Evolutionary conservation across 306 rosid species (phyloP), one percentile per base, ranked within the genome.

Genomic region (Vigna unguiculata): DNA sequence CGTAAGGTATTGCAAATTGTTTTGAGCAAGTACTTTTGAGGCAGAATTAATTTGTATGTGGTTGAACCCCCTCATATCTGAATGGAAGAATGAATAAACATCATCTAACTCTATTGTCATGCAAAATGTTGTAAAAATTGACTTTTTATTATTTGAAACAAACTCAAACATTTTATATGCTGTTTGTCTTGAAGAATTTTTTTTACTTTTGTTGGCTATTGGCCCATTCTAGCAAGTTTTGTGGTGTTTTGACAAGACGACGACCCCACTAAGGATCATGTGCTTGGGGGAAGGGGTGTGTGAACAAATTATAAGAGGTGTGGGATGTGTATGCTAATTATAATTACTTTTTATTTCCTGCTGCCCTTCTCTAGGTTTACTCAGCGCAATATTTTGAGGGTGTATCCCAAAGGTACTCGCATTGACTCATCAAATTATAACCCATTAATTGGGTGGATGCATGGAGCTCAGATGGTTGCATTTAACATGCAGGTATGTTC

Each of bases 381-480:
- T 66, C 98, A 93, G 87, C 81, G 78, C 86, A 96, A 96, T 89
- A 77, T 96, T 55, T 80, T 96, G 83, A 91, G 99, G 89, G 91
- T 96, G 52, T 96, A 91, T 81, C 99, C 99, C 19, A 96, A 96
- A 87, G 97, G 97, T 41, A 91, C 78, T 45, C 96, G 99, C 71
- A 82, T 96, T 62, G 90, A 91, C 85, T 96, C 99, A n/a, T 96
- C 99, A 45, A 96, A 96, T 73, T 96, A 91, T 80, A 96, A 96
- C 82, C 99, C 99, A 58, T 76, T 93, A 70, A 88, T 96, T 85
- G 99, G 97, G 78, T 96, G 99, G 99, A 81, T 80, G 76, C 97
- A 96, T 84, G 99, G 99, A 68, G 99, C 99, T 78, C 99, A 96
- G 75, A 88, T 96, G 99, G 99, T 96, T 79, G 99, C 99, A 71